Base-by-base conservation (phyloP, 1,284 basidiomycete genomes). In the Xerocomus nothofagi region DNA sequence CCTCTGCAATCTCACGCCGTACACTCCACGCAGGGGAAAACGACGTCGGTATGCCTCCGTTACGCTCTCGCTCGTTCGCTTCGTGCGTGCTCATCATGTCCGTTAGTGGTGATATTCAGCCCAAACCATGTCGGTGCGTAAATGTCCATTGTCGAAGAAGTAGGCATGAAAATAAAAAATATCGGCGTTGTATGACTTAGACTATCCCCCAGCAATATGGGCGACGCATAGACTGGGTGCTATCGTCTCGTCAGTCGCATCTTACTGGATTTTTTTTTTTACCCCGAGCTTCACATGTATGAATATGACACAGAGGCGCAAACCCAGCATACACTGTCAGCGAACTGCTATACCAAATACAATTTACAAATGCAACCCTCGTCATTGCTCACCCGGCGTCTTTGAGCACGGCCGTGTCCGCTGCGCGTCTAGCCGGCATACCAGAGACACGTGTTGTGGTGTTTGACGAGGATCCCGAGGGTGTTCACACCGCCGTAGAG, bases 121-220 rank as follows among this genome's bases (percentile, higher is more conserved):
- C 77, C 81, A n/a, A 88, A 88, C 58, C 80, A 87, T 57, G 66
- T 86, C 39, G 85, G 86, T 82, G 51, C 42, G 60, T 65, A 23
- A 6, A n/a, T 46, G 71, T 60, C 29, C 3, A 18, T 27, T 20
- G 17, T 32, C 7, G 7, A 20, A 8, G 18, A 14, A 12, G 6
- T 9, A n/a, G 4, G 9, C 3, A 11, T 27, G 4, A 8, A 21
- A 6, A 15, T 15, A 14, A 12, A 27, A 6, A 20, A n/a, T 2
- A 0, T 11, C n/a, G n/a, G 4, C 21, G 10, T 9, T 8, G 4
- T 21, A 10, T 21, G n/a, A n/a, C 1, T 26, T 27, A 87, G 88
- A 92, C 61, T 91, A 88, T 58, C 80, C 83, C 0, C 71, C 82
- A 1, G 77, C 75, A 0, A 73, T 88, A 4, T 91, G 88, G 88